Conservation (phyloP, 352 stramenopile genomes). For the Globisporangium middletonii region DNA sequence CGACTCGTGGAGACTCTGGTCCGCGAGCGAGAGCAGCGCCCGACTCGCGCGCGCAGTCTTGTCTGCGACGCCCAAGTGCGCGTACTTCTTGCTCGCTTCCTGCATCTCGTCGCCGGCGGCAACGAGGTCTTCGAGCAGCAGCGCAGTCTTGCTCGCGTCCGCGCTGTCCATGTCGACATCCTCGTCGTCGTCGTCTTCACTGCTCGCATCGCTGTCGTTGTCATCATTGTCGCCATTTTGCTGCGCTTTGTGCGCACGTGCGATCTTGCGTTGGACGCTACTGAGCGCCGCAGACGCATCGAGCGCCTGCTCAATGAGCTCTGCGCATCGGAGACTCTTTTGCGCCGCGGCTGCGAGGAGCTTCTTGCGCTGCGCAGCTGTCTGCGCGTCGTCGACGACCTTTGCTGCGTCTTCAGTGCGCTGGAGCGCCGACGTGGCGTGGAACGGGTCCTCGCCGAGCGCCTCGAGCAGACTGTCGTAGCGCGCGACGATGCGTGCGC, state of each 20-base stretch:
- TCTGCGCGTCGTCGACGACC: constrained; percentile 16
- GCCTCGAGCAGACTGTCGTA: constrained; percentile 61
- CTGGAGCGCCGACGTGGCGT: constrained; percentile 19
- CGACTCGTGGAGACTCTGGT: constrained; percentile 32
- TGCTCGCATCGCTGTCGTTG: constrained; percentile 12
- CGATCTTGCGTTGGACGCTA: constrained; percentile 39
- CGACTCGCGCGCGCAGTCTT: constrained; percentile 55
- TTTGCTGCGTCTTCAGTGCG: constrained; percentile 31
- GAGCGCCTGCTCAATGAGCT: constrained; percentile 74
- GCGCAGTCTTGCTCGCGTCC: constrained; percentile 27
- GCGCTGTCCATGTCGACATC: constrained; percentile 21
- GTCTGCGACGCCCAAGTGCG: constrained; percentile 36
- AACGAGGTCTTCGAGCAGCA: constrained; percentile 61
- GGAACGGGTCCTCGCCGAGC: constrained; percentile 57
- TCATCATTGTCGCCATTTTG: constrained; percentile 11
- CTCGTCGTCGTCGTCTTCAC: constrained; percentile 25
- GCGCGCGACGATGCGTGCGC: constrained; percentile 18
- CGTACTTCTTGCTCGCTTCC: constrained; percentile 38
- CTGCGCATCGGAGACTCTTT: constrained; percentile 64
- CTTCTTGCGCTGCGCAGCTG: constrained; percentile 25
- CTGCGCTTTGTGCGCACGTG: constrained; percentile 18
- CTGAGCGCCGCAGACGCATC: constrained; percentile 37
- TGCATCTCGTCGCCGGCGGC: constrained; percentile 40
- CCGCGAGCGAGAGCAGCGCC: constrained; percentile 38
- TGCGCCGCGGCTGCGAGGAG: constrained; percentile 34